phyloP scores from a whole-genome alignment of 2,329 filamentous ascomycete species.

The Aspergillus tanneri region DNA sequence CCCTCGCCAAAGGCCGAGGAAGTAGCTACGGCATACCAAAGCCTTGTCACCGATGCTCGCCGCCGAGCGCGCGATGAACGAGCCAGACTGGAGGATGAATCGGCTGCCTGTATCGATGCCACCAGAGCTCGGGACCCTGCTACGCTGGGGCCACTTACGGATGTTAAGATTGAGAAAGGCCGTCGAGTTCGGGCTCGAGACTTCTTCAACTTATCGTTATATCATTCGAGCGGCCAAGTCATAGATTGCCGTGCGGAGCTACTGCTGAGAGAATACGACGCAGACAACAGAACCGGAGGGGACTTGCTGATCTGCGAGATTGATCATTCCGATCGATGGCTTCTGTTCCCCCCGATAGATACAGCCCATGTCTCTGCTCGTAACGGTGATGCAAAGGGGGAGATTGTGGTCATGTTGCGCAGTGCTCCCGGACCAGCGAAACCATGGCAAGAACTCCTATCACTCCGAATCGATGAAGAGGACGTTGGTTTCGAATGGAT shows the following conservation, averaged over 20 bases:
- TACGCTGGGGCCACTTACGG: constrained; percentile 69
- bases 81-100: constrained; percentile 77
- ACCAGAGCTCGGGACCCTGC: constrained; percentile 75
- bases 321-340: constrained; percentile 73
- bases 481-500: constrained; percentile 84
- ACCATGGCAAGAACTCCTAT: constrained; percentile 82
- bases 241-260: constrained; percentile 87
- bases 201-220: constrained; percentile 79
- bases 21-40: constrained; percentile 64
- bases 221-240: constrained; percentile 85
- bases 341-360: constrained; percentile 88
- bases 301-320: constrained; percentile 92
- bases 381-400: constrained; percentile 66
- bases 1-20: constrained; percentile 56
- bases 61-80: constrained; percentile 71
- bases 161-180: constrained; percentile 69
- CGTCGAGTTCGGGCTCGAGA: constrained; percentile 88
- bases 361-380: constrained; percentile 74
- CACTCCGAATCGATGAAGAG: constrained; percentile 72
- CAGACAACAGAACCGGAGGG: constrained; percentile 65
- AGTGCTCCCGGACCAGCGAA: constrained; percentile 61
- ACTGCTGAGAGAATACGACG: constrained; percentile 75
- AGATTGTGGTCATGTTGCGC: constrained; percentile 84
- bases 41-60: constrained; percentile 72
- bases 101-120: constrained; percentile 78